Percentiles rank a stretch among this genome's conserved stretches.
Conservation (phyloP, 2,329 filamentous ascomycete species). For the Verticillium nubilum region DNA sequence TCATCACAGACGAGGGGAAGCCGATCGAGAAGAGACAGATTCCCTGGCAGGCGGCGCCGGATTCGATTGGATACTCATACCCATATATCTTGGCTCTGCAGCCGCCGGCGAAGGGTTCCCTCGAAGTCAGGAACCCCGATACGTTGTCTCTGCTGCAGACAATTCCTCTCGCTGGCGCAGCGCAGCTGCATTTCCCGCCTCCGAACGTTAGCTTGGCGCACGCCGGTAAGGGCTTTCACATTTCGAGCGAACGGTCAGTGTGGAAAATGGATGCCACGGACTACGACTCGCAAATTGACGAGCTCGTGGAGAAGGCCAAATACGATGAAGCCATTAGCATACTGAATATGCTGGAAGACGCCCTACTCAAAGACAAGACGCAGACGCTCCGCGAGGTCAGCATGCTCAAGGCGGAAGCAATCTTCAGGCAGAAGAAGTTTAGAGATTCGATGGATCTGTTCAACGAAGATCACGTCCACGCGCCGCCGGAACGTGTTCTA, state of each 20-base stretch:
- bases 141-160: constrained; percentile 87
- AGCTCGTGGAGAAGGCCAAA: constrained; percentile 66
- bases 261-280: constrained; percentile 95
- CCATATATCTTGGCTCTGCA: constrained; percentile 89
- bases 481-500: constrained; percentile 84
- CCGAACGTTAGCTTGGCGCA: constrained; percentile 93
- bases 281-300: constrained; percentile 84
- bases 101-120: constrained; percentile 70
- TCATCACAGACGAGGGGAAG: constrained; percentile 80
- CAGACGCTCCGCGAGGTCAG: constrained; percentile 79
- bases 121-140: constrained; percentile 90
- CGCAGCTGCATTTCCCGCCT: constrained; percentile 83
- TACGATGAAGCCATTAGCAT: constrained; percentile 93
- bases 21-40: constrained; percentile 79
- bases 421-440: constrained; percentile 82
- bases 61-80: constrained; percentile 92
- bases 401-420: constrained; percentile 79
- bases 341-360: constrained; percentile 85
- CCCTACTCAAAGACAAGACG: constrained; percentile 75
- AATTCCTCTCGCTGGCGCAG: constrained; percentile 74
- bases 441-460: constrained; percentile 85
- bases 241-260: constrained; percentile 82
- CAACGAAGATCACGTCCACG: constrained; percentile 74
- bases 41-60: constrained; percentile 85
- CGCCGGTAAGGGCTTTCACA: constrained; percentile 91